These are phyloP conservation scores for Odonthalia washingtoniensis DNA, from an alignment of 31 red algal genomes.

Conservation along the genomic window DNA sequence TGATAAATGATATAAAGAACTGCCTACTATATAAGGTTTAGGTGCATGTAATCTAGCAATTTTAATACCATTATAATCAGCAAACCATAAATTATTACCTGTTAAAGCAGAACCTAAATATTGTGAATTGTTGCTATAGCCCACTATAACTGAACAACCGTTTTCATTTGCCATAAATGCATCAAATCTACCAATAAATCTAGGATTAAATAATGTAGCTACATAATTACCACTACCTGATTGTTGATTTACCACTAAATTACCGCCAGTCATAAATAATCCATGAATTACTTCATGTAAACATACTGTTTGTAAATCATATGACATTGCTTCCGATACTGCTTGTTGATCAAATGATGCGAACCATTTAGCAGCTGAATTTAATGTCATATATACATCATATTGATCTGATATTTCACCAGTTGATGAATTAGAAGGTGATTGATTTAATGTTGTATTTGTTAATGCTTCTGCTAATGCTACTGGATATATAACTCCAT, in stretches of 20 bases:
- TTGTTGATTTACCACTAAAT: constrained; percentile 39
- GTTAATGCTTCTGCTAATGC: constrained; percentile 66
- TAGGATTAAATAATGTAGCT: constrained; percentile 47
- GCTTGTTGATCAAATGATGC: constrained; percentile 51
- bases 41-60: constrained; percentile 69
- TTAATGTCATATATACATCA: constrained; percentile 75
- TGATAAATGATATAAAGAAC: constrained; percentile 78
- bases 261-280: constrained; percentile 68
- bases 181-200: constrained; percentile 60
- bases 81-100: constrained; percentile 77
- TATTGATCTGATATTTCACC: constrained; percentile 5
- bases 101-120: constrained; percentile 69
- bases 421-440: background rate
- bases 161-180: constrained; percentile 79
- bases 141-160: constrained; percentile 62
- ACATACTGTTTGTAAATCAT: constrained; percentile 74
- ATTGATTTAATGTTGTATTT: constrained; percentile 33
- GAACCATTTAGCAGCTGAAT: constrained; percentile 63
- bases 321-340: constrained; percentile 8
- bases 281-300: constrained; percentile 82
- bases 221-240: constrained; percentile 48
- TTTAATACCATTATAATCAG: background rate
- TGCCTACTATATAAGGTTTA: constrained; percentile 43
- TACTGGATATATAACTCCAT: constrained; percentile 68
- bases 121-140: constrained; percentile 45